Evolutionary conservation across 345 rosid species (phyloP), one percentile per base, ranked within the genome.

Genomic region (Aquilaria sinensis): DNA sequence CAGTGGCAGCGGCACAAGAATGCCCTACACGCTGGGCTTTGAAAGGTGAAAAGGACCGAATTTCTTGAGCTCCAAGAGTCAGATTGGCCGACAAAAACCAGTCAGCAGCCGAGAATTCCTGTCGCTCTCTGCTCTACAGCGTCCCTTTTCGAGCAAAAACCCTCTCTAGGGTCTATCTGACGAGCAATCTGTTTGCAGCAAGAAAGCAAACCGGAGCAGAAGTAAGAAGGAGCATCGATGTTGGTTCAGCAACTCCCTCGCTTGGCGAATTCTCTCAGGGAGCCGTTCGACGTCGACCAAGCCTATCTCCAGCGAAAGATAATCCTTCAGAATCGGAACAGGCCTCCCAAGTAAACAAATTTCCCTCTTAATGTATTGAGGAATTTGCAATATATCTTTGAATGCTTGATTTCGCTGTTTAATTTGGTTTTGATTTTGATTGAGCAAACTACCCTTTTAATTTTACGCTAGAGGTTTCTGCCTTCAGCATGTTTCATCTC

Each of bases 261-360:
- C 65, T 67, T 92, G 75, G 81, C 97, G 5, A 84, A 73, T 73
- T 86, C 97, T 64, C 85, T 88, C 10, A 75, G 98, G 75, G 90
- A 80, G 2, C 98, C 97, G 0, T 88, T 84, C 75, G 98, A 93
- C 43, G 56, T 81, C 75, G 97, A 90, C 49, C 82, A 83, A 62
- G 97, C 97, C 5, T 93, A 88, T 73, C 97, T 93, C 58, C 84
- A 79, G 56, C 96, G 98, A 52, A 86, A 86, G 76, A 16, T 70
- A 67, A 68, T 86, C 62, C 96, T 88, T 67, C 83, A 76, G 62
- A 63, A 72, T 72, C 84, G 67, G 32, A 75, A 65, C 69, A 82
- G 76, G 73, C 75, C 80, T 66, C 77, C 73, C 78, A 81, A 75
- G 96, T 89, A 80, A 10, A 14, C 29, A 2, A 2, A 2, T 0